Conservation (phyloP, 331 rosid genomes). For the Pyrus hybrid region DNA sequence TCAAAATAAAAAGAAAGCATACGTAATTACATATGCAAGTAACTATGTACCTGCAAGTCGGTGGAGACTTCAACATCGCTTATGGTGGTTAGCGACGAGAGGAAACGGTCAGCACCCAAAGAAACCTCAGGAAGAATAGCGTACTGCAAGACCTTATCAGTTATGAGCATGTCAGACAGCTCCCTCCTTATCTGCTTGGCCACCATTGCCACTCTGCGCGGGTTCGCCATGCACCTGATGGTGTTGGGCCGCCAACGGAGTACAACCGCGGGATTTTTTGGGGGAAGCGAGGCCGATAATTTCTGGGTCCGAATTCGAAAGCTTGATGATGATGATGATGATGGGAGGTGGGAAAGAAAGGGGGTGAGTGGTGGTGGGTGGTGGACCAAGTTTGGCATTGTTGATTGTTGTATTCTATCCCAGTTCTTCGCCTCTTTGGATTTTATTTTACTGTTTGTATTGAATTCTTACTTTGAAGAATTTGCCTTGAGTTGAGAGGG, state of each 20-base stretch:
- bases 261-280: conserved; percentile 5
- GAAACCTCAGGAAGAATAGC: conserved; percentile 83
- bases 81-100: conserved; percentile 84
- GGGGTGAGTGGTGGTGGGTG: conserved; percentile 12
- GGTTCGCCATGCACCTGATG: conserved; percentile 78
- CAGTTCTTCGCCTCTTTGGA: not conserved
- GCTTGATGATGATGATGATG: not conserved
- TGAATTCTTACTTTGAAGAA: not conserved
- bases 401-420: conserved; percentile 14
- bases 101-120: conserved; percentile 77
- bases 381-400: conserved; percentile 34
- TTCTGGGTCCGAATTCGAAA: conserved; percentile 12
- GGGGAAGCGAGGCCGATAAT: conserved; percentile 17
- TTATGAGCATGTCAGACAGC: conserved; percentile 83
- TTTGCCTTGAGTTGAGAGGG: too few relatives aligned
- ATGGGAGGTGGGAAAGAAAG: not conserved
- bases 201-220: conserved; percentile 88
- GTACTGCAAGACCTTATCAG: conserved; percentile 65
- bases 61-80: conserved; percentile 78
- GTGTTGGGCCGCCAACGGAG: conserved; percentile 4
- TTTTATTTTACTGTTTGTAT: not conserved
- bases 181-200: conserved; percentile 86
- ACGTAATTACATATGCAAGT: not conserved
- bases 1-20: not conserved
- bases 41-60: conserved; percentile 64